Evolutionary conservation across 305 asterid genomes (phyloP).

Genomic region (Caryopteris hybrid): DNA sequence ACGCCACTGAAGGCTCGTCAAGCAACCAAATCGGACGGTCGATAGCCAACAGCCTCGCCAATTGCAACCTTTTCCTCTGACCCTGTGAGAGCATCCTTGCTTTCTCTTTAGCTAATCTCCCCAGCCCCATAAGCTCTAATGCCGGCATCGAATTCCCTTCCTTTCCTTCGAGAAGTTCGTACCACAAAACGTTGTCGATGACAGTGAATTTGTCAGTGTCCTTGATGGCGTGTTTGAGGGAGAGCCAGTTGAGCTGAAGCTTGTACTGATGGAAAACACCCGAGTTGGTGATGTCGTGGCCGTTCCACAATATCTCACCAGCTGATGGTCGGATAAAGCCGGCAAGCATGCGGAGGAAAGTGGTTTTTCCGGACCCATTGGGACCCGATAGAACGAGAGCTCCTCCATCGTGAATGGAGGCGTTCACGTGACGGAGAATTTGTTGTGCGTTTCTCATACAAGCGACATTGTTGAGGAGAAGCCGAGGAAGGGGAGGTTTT

Average conservation of each 20-base stretch:
- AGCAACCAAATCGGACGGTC: constrained; percentile 93
- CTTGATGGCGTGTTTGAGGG: constrained; percentile 75
- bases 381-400: constrained; percentile 73
- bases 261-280: constrained; percentile 87
- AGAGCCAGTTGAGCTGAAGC: constrained; percentile 83
- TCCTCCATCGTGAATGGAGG: constrained; percentile 69
- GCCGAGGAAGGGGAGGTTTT: constrained; percentile 54
- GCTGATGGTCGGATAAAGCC: constrained; percentile 86
- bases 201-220: constrained; percentile 60
- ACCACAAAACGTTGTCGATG: constrained; percentile 85
- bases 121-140: constrained; percentile 83
- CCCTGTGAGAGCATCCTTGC: constrained; percentile 89
- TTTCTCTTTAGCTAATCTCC: constrained; percentile 64
- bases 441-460: constrained; percentile 96
- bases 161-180: constrained; percentile 82
- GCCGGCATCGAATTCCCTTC: constrained; percentile 70
- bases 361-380: constrained; percentile 83
- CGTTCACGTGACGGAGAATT: constrained; percentile 74
- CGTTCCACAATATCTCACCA: constrained; percentile 87
- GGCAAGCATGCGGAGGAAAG: constrained; percentile 80
- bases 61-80: constrained; percentile 79
- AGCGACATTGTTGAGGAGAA: constrained; percentile 63
- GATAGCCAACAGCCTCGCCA: constrained; percentile 74
- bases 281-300: constrained; percentile 68
- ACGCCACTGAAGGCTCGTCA: constrained; percentile 91